These are phyloP conservation scores for Allium fistulosum DNA, from an alignment of 106 monocot genomes.

Conservation along the genomic window DNA sequence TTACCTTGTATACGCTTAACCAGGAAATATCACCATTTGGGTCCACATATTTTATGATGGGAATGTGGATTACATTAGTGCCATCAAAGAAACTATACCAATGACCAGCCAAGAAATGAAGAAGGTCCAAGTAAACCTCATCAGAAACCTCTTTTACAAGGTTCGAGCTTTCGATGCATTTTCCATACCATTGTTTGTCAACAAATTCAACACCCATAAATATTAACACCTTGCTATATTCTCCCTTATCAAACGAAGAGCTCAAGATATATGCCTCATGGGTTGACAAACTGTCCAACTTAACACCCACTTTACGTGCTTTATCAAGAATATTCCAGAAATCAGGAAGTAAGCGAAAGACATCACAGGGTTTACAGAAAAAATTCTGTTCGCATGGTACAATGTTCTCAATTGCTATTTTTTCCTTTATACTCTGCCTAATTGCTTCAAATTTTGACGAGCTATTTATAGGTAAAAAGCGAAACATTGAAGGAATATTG, in stretches of 20 bases:
- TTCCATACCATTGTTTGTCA: conserved; percentile 26
- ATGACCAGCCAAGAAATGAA: conserved; percentile 24
- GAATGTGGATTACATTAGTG: conserved; percentile 14
- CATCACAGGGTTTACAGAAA: conserved; percentile 28
- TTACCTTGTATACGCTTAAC: conserved; percentile 9
- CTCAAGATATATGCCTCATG: conserved; percentile 27
- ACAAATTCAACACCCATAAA: conserved; percentile 25
- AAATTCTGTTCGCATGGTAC: conserved; percentile 36
- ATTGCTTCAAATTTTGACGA: conserved; percentile 19
- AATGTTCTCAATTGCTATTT: conserved; percentile 19
- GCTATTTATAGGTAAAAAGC: conserved; percentile 27
- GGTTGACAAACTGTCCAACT: conserved; percentile 16
- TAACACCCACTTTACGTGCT: conserved; percentile 11
- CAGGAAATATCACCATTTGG: conserved; percentile 11
- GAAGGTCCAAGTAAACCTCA: conserved; percentile 23
- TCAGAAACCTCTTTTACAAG: conserved; percentile 24
- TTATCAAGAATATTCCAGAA: conserved; percentile 33
- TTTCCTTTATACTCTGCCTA: conserved; percentile 24
- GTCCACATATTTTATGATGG: conserved; percentile 21
- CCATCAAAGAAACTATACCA: conserved; percentile 1
- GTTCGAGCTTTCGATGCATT: conserved; percentile 30
- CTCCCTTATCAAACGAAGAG: conserved; percentile 19
- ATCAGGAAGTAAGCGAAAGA: conserved; percentile 12
- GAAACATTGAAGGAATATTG: conserved; percentile 23
- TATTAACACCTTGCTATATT: conserved; percentile 15